Conservation (phyloP, 768 basidiomycete species). For the Dioszegia aurantiaca region DNA sequence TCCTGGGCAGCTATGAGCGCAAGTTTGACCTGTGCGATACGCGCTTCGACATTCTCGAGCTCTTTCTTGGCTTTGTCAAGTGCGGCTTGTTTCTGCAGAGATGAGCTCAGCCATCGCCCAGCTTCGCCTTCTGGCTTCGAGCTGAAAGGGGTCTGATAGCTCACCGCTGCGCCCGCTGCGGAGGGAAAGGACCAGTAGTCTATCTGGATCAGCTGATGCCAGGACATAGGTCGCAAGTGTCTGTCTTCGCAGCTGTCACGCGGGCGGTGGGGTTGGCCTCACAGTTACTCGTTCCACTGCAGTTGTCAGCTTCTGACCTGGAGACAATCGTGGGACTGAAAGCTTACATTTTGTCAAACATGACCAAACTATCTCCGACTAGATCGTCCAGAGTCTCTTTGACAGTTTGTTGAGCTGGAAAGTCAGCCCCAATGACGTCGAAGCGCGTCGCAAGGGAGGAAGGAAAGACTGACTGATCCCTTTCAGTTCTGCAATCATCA, state of each 20-base stretch:
- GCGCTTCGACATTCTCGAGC: slow-evolving; percentile 30
- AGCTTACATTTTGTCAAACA: slow-evolving; percentile 73
- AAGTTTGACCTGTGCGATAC: slow-evolving; percentile 44
- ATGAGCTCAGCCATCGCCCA: too few relatives aligned
- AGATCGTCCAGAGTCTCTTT: slow-evolving; percentile 87
- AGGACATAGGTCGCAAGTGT: not conserved
- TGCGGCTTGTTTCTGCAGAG: slow-evolving; percentile 41
- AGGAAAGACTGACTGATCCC: slow-evolving; percentile 6
- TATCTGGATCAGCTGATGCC: slow-evolving; percentile 48
- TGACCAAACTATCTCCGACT: slow-evolving; percentile 80
- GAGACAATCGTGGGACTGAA: not conserved
- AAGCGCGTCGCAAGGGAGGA: not conserved
- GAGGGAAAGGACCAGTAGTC: slow-evolving; percentile 97
- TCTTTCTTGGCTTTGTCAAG: slow-evolving; percentile 43
- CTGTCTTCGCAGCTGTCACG: not conserved
- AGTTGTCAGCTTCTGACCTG: not conserved
- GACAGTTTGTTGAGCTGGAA: slow-evolving; percentile 73
- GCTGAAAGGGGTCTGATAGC: slow-evolving; percentile 8
- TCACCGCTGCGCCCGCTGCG: slow-evolving; percentile 73
- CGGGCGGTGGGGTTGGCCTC: slow-evolving; percentile 41
- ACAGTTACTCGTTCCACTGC: slow-evolving; percentile 82
- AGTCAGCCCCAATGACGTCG: not conserved
- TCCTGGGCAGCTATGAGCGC: slow-evolving; percentile 63
- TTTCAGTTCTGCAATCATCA: slow-evolving; percentile 2
- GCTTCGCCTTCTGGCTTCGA: not conserved